Percentiles rank a stretch among this genome's conserved stretches.
phyloP scores from a whole-genome alignment of 192 early-diverging fungal genomes.

The Spizellomyces punctatus region DNA sequence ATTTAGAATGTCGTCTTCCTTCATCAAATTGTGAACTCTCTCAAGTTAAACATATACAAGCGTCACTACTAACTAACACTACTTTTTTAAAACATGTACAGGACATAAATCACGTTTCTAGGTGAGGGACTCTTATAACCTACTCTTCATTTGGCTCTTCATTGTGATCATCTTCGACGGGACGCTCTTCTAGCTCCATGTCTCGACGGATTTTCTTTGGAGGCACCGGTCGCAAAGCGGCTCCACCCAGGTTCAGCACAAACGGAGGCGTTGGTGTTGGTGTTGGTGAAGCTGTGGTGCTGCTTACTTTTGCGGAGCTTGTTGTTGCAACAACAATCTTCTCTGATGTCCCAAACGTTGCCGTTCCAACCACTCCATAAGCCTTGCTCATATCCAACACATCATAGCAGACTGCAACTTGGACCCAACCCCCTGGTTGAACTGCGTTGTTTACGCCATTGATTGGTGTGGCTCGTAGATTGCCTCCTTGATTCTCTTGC shows the following conservation, averaged over 20 bases:
- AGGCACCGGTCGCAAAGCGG: too few relatives aligned
- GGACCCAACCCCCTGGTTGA: neutral
- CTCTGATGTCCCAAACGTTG: neutral
- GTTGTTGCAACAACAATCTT: neutral
- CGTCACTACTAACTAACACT: too few relatives aligned
- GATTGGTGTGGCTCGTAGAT: neutral
- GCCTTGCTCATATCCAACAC: neutral
- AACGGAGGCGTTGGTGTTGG: neutral
- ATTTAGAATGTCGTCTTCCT: neutral
- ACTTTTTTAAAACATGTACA: too few relatives aligned
- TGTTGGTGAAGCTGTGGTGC: neutral
- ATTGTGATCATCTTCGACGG: neutral
- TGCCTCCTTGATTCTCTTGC: neutral
- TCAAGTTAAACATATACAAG: too few relatives aligned
- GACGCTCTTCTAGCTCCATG: neutral
- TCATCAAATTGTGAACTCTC: neutral
- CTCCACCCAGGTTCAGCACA: neutral
- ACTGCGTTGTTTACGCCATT: neutral
- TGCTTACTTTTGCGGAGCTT: neutral
- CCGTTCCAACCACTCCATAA: neutral
- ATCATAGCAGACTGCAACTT: conserved; percentile 1
- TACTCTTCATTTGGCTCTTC: neutral
- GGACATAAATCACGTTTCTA: too few relatives aligned
- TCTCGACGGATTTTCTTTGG: too few relatives aligned
- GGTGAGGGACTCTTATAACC: neutral